Evolutionary conservation across 2,329 filamentous ascomycete genomes (phyloP).

Genomic region (Colletotrichum cordylinicola): DNA sequence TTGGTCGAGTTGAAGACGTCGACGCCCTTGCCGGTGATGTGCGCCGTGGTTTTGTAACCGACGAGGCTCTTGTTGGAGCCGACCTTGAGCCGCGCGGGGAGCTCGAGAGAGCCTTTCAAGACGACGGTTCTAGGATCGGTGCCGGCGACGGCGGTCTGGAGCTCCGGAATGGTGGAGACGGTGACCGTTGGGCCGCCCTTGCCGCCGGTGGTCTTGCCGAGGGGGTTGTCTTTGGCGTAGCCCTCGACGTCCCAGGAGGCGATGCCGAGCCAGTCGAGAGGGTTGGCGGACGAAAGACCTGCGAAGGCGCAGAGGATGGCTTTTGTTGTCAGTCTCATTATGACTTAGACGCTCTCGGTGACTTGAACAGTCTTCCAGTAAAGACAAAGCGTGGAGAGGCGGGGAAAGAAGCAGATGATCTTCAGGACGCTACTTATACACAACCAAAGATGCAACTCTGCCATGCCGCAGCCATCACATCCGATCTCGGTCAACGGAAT

Average conservation of each 20-base stretch:
- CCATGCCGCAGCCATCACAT: background rate
- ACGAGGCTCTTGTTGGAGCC: conserved; percentile 51
- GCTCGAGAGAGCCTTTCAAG: conserved; percentile 44
- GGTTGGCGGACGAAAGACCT: conserved; percentile 15
- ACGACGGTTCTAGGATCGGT: conserved; percentile 47
- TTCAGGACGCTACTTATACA: background rate
- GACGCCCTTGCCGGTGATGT: conserved; percentile 41
- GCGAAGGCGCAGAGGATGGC: background rate
- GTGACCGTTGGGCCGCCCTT: conserved; percentile 53
- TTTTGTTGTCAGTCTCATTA: conserved; percentile 13
- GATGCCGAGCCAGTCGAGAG: conserved; percentile 28
- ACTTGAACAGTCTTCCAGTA: background rate
- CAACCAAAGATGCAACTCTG: background rate
- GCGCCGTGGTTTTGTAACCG: conserved; percentile 38
- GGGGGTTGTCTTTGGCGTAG: conserved; percentile 36
- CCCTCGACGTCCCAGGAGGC: conserved; percentile 28
- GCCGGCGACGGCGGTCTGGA: conserved; percentile 48
- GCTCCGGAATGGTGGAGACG: conserved; percentile 45
- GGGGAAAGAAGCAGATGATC: background rate
- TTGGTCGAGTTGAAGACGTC: conserved; percentile 40
- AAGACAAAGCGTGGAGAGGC: background rate
- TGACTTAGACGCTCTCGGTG: background rate
- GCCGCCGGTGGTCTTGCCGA: conserved; percentile 44
- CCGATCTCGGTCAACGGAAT: background rate
- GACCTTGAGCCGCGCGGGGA: conserved; percentile 45